Evolutionary conservation across 2,329 filamentous ascomycete genomes (phyloP).

Genomic region (Exutisphaerella laricina): DNA sequence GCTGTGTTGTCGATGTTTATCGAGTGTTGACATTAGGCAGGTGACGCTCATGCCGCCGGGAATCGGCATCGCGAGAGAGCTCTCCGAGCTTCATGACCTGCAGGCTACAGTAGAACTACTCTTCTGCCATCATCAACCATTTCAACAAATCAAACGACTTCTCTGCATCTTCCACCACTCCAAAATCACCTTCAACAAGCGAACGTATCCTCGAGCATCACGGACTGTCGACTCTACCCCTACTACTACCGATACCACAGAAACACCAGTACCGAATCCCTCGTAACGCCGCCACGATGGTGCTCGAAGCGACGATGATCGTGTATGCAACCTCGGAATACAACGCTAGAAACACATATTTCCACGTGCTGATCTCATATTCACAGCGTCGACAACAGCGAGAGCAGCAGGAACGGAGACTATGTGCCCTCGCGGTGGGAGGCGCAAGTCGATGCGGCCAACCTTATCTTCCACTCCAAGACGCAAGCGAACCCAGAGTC

Average conservation of each 20-base stretch:
- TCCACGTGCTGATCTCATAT: slow-evolving; percentile 21
- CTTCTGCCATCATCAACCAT: too few species aligned
- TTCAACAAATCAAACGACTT: background rate
- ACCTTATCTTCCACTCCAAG: slow-evolving; percentile 91
- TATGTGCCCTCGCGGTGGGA: slow-evolving; percentile 87
- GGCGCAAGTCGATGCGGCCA: slow-evolving; percentile 91
- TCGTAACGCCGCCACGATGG: slow-evolving; percentile 64
- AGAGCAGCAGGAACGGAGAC: slow-evolving; percentile 96
- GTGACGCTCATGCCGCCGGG: too few species aligned
- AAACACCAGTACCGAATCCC: background rate
- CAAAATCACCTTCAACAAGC: background rate
- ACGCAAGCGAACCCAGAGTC: slow-evolving; percentile 95
- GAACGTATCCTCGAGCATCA: too few species aligned
- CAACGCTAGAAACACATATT: slow-evolving; percentile 8
- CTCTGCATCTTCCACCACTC: background rate
- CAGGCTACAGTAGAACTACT: too few species aligned
- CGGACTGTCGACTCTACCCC: too few species aligned
- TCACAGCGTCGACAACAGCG: slow-evolving; percentile 86
- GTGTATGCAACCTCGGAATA: slow-evolving; percentile 52
- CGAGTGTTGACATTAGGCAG: too few species aligned
- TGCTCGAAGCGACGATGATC: slow-evolving; percentile 98
- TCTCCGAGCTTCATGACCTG: too few species aligned
- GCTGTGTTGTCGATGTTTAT: too few species aligned
- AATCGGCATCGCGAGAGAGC: too few species aligned
- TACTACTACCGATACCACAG: background rate